A percentile compares a stretch with the other conserved stretches of the same genome.
These are phyloP conservation scores for Eutypa lata DNA, from an alignment of 2,329 filamentous ascomycete species.

Conservation along the genomic window DNA sequence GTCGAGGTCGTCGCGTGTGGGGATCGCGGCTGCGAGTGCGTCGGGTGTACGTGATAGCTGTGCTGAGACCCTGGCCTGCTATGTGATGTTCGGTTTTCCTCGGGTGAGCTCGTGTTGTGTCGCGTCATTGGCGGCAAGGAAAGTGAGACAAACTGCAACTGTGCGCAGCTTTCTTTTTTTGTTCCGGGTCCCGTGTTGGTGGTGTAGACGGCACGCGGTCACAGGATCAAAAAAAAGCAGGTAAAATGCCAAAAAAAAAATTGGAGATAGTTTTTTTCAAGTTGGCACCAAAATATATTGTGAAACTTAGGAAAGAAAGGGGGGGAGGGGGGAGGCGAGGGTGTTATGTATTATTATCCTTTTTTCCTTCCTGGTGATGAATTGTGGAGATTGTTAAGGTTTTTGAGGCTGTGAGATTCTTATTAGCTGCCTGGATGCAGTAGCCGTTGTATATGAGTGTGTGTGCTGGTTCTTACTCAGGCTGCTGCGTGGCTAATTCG, in stretches of 20 bases:
- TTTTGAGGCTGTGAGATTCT: not conserved
- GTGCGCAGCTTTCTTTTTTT: not conserved
- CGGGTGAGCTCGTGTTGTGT: slow-evolving; percentile 24
- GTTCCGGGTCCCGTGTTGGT: not conserved
- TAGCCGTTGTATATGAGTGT: too few relatives aligned
- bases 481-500: not conserved
- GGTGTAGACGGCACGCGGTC: not conserved
- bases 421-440: not conserved
- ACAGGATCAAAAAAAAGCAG: not conserved
- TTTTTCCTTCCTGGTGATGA: not conserved
- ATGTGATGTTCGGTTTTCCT: slow-evolving; percentile 23
- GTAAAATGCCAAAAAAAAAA: not conserved
- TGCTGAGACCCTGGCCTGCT: slow-evolving; percentile 23
- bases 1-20: slow-evolving; percentile 12
- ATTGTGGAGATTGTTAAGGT: not conserved
- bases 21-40: slow-evolving; percentile 19
- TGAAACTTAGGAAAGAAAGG: not conserved
- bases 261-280: not conserved
- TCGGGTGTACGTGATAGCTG: slow-evolving; percentile 13
- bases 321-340: not conserved
- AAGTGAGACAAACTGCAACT: not conserved
- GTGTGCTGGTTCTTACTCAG: not conserved
- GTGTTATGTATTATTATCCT: not conserved
- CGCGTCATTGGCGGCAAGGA: slow-evolving; percentile 26
- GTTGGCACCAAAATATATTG: not conserved